Evolutionary conservation across 2,329 filamentous ascomycete species (phyloP).

Genomic region (Pseudodiploospora longispora): DNA sequence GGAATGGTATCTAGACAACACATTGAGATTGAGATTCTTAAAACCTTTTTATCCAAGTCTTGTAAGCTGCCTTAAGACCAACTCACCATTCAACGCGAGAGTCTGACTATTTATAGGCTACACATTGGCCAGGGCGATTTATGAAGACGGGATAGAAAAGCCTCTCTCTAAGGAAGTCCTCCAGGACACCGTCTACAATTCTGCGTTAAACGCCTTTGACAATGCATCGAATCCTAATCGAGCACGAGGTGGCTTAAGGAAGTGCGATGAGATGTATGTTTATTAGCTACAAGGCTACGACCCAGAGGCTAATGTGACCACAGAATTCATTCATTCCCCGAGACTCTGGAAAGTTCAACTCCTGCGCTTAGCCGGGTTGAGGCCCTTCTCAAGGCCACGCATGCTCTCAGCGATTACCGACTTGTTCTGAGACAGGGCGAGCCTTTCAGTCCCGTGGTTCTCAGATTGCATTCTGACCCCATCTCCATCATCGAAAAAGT

Average conservation of each 20-base stretch:
- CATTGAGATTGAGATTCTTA: conserved; percentile 65
- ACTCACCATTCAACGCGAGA: neutral
- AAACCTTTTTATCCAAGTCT: conserved; percentile 52
- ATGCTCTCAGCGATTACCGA: conserved; percentile 67
- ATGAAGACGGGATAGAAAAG: conserved; percentile 41
- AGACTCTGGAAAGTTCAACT: conserved; percentile 44
- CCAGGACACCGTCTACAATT: conserved; percentile 51
- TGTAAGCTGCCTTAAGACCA: conserved; percentile 34
- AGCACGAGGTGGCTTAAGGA: conserved; percentile 67
- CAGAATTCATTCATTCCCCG: conserved; percentile 57
- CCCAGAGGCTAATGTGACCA: neutral
- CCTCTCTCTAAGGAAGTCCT: conserved; percentile 44
- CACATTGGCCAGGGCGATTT: conserved; percentile 53
- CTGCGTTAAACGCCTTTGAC: conserved; percentile 66
- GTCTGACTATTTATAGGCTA: conserved; percentile 40
- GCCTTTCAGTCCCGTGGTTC: conserved; percentile 68
- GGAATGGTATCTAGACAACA: conserved; percentile 51
- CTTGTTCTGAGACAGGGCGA: conserved; percentile 72
- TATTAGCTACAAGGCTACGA: neutral
- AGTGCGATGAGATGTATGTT: conserved; percentile 64
- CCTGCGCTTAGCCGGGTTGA: conserved; percentile 47
- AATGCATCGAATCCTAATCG: conserved; percentile 76
- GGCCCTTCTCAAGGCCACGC: conserved; percentile 62
- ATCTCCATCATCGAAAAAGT: conserved; percentile 65
- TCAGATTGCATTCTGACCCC: conserved; percentile 70